phyloP scores from a whole-genome alignment of 257 asterid species.

The Verbena officinalis region DNA sequence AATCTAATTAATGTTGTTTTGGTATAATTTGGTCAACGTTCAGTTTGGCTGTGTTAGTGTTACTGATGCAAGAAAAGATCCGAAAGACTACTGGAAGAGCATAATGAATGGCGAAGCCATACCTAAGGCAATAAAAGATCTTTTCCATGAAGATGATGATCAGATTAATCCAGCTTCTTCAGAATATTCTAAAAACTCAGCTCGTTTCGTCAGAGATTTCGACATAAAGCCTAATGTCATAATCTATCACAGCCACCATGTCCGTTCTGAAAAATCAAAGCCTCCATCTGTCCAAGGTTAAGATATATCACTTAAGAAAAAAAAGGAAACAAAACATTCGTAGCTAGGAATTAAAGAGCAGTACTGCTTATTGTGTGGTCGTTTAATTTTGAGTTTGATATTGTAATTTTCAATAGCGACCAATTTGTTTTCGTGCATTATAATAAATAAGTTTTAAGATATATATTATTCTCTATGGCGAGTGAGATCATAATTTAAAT shows the following conservation, averaged over 20 bases:
- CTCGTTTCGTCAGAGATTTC: slow-evolving; percentile 38
- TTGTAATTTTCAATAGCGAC: no score
- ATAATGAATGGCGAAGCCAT: slow-evolving; percentile 46
- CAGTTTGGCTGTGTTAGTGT: slow-evolving; percentile 24
- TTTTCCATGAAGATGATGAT: slow-evolving; percentile 26
- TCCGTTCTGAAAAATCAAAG: slow-evolving; percentile 16
- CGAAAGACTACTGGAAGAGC: slow-evolving; percentile 44
- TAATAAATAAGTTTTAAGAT: no score
- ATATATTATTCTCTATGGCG: no score
- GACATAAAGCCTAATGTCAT: slow-evolving; percentile 43
- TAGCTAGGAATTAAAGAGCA: no score
- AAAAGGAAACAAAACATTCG: no score
- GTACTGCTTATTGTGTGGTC: background rate
- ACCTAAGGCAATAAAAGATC: slow-evolving; percentile 49
- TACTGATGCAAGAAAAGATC: slow-evolving; percentile 34
- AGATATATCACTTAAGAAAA: no score
- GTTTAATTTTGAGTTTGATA: background rate
- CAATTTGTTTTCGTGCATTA: no score
- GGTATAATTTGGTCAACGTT: background rate
- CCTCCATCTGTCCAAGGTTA: background rate
- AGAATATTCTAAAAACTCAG: background rate
- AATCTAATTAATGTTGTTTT: background rate
- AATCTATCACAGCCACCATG: slow-evolving; percentile 42
- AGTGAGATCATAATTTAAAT: no score
- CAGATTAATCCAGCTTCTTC: no score